Conservation (phyloP, 1,139 yeast genomes). For the Scheffersomyces segobiensis region DNA sequence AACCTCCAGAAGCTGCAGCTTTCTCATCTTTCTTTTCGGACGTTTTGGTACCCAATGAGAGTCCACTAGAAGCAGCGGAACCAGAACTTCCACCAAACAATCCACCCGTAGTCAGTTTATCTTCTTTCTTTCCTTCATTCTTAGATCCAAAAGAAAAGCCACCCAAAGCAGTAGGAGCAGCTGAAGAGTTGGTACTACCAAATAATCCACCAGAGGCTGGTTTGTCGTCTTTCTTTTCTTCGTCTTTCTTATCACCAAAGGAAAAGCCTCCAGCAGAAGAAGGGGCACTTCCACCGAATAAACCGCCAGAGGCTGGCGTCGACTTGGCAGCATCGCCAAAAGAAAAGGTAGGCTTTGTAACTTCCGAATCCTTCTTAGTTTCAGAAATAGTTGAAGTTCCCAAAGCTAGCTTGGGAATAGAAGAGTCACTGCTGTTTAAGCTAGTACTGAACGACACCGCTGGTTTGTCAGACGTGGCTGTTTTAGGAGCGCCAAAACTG, state of each 20-base stretch:
- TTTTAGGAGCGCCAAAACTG: background rate
- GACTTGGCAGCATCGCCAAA: background rate
- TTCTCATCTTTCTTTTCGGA: conserved; percentile 5
- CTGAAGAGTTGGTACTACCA: conserved; percentile 11
- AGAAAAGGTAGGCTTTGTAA: background rate
- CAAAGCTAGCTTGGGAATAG: background rate
- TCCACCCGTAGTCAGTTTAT: conserved; percentile 12
- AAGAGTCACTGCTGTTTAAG: background rate
- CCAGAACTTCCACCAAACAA: conserved; percentile 6
- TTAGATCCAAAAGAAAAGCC: conserved; percentile 28
- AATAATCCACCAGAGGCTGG: conserved; percentile 9
- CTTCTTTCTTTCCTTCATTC: conserved; percentile 11
- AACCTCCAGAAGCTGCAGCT: conserved; percentile 8
- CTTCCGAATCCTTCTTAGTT: background rate
- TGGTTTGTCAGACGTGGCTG: background rate
- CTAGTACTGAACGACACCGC: conserved; percentile 9
- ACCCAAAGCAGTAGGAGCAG: conserved; percentile 12
- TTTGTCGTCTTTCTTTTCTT: conserved; percentile 17
- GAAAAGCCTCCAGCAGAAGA: conserved; percentile 1
- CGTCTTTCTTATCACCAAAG: conserved; percentile 10
- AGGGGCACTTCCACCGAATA: conserved; percentile 5
- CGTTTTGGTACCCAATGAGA: background rate
- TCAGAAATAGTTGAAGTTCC: background rate
- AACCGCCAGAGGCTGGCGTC: conserved; percentile 4
- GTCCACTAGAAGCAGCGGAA: too few species aligned